Percentiles rank a stretch among this genome's conserved stretches.
Conservation (phyloP, 148 eudicot genomes). For the Pharnaceum exiguum region DNA sequence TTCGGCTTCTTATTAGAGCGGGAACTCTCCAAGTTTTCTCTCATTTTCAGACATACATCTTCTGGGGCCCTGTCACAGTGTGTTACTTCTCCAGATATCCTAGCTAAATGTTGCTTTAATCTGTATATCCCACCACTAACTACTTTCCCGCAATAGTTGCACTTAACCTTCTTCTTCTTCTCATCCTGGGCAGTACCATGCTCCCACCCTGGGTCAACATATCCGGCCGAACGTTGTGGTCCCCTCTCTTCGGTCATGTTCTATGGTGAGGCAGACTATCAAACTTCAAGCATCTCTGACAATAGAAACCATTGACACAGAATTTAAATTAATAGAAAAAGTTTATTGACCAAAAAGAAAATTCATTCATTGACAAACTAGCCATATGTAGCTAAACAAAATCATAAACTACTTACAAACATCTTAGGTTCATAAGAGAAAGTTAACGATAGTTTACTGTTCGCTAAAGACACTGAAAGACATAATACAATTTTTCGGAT, state of each 20-base stretch:
- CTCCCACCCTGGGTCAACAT: constrained; percentile 97
- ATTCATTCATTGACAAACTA: no score
- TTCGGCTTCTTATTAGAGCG: constrained; percentile 69
- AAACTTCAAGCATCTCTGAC: constrained; percentile 3
- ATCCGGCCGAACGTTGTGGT: constrained; percentile 64
- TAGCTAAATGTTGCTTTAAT: constrained; percentile 89
- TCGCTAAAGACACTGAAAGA: no score
- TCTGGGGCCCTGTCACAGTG: constrained; percentile 92
- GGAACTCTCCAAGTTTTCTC: constrained; percentile 69
- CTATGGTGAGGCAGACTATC: neutral
- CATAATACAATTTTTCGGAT: no score
- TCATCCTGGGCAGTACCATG: constrained; percentile 92
- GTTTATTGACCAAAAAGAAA: neutral
- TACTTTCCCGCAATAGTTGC: constrained; percentile 92
- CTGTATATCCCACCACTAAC: constrained; percentile 97
- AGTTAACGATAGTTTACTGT: no score
- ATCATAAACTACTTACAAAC: no score
- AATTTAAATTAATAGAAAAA: neutral
- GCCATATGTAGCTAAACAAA: no score
- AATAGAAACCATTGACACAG: neutral
- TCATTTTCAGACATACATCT: constrained; percentile 80
- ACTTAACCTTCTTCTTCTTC: constrained; percentile 86
- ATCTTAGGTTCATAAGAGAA: no score
- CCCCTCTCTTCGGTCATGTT: constrained; percentile 56
- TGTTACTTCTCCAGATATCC: constrained; percentile 92